Evolutionary conservation across 495 filamentous ascomycete species (phyloP).

Genomic region (Talaromyces thailandensis): DNA sequence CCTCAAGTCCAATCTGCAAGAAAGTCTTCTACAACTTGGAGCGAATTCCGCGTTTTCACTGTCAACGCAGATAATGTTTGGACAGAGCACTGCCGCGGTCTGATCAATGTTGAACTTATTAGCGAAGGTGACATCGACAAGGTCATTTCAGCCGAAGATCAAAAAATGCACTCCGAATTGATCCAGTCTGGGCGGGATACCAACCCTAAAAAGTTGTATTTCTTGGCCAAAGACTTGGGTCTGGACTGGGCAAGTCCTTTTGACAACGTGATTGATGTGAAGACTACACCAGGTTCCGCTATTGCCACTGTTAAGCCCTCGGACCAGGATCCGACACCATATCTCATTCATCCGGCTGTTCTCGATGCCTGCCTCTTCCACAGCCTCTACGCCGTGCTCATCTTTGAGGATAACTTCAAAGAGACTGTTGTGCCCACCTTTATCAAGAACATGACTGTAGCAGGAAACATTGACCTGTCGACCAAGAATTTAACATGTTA

Average conservation of each 20-base stretch:
- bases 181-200: neutral
- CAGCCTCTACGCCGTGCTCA: neutral
- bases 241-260: neutral
- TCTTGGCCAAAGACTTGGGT: neutral
- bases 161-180: neutral
- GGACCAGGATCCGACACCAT: constrained; percentile 1
- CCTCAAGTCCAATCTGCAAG: neutral
- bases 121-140: neutral
- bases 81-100: constrained; percentile 30
- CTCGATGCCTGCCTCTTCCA: constrained; percentile 10
- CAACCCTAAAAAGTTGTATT: neutral
- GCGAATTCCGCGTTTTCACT: constrained; percentile 29
- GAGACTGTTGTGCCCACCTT: constrained; percentile 1
- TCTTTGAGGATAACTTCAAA: neutral
- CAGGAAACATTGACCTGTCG: neutral
- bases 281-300: neutral
- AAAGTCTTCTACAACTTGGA: neutral
- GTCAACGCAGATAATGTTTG: constrained; percentile 21
- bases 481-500: neutral
- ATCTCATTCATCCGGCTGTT: constrained; percentile 15
- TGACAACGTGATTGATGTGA: neutral
- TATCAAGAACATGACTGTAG: neutral
- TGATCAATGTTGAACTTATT: constrained; percentile 5
- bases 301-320: neutral
- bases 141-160: neutral